Evolutionary conservation across 2,329 filamentous ascomycete species (phyloP).

Genomic region (Epichloe amarillans): DNA sequence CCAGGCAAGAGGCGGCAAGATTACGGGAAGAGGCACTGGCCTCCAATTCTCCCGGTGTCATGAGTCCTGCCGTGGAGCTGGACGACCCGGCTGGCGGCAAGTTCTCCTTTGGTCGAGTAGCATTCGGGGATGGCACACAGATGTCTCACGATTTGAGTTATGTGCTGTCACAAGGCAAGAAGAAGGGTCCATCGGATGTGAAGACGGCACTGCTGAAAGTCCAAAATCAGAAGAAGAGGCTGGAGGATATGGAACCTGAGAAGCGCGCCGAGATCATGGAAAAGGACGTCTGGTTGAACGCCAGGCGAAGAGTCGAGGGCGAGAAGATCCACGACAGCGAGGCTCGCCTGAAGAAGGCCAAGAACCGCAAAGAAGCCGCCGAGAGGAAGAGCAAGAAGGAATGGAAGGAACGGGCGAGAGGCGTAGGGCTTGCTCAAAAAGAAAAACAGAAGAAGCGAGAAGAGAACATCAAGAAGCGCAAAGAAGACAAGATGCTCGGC

Average conservation of each 20-base stretch:
- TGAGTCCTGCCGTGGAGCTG: slow-evolving; percentile 40
- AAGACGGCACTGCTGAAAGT: slow-evolving; percentile 76
- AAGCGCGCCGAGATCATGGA: slow-evolving; percentile 81
- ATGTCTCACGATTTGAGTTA: slow-evolving; percentile 61
- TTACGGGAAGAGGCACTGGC: slow-evolving; percentile 51
- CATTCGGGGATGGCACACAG: slow-evolving; percentile 74
- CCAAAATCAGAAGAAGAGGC: slow-evolving; percentile 72
- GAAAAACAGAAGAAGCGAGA: slow-evolving; percentile 73
- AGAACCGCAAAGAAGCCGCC: slow-evolving; percentile 80
- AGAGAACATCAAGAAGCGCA: slow-evolving; percentile 60
- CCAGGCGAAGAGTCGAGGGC: slow-evolving; percentile 76
- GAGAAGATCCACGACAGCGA: slow-evolving; percentile 84
- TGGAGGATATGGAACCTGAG: slow-evolving; percentile 60
- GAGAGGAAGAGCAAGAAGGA: slow-evolving; percentile 90
- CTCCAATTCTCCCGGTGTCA: slow-evolving; percentile 46
- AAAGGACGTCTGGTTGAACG: slow-evolving; percentile 89
- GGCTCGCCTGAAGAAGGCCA: slow-evolving; percentile 75
- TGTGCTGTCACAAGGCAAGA: slow-evolving; percentile 40
- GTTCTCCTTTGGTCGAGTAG: slow-evolving; percentile 84
- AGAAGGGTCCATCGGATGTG: slow-evolving; percentile 72
- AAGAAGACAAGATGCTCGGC: slow-evolving; percentile 55
- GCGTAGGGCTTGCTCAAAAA: slow-evolving; percentile 62
- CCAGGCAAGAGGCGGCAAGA: slow-evolving; percentile 65
- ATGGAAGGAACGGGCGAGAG: slow-evolving; percentile 62
- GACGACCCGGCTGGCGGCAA: slow-evolving; percentile 46